phyloP scores from a whole-genome alignment of 208 protist genomes.

The Leishmania tarentolae region DNA sequence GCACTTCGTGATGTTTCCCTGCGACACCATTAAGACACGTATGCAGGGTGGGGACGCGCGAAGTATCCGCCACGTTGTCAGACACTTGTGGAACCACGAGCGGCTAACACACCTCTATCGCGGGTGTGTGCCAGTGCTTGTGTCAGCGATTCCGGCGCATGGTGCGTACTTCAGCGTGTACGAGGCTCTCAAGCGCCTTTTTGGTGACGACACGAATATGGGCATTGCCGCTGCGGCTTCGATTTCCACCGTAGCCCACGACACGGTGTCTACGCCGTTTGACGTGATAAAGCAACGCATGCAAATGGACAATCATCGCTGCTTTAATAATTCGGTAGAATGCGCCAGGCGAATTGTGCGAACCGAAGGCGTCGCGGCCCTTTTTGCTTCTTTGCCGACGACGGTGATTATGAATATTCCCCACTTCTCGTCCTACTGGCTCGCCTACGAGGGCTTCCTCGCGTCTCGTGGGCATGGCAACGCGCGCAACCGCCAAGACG shows the following conservation, averaged over 20 bases:
- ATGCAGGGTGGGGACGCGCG: slow-evolving; percentile 60
- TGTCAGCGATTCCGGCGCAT: slow-evolving; percentile 91
- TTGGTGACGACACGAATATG: slow-evolving; percentile 50
- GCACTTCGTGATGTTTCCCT: slow-evolving; percentile 94
- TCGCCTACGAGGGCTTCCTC: slow-evolving; percentile 87
- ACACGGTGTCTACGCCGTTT: slow-evolving; percentile 92
- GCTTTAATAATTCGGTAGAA: slow-evolving; percentile 53
- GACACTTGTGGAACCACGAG: slow-evolving; percentile 54
- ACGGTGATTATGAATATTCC: slow-evolving; percentile 94
- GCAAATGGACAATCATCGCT: slow-evolving; percentile 79
- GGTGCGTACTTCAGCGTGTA: slow-evolving; percentile 93
- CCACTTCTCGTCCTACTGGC: slow-evolving; percentile 91
- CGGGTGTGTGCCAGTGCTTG: slow-evolving; percentile 77
- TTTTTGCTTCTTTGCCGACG: slow-evolving; percentile 90
- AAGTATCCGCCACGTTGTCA: slow-evolving; percentile 36
- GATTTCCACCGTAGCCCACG: slow-evolving; percentile 85
- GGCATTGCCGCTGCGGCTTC: slow-evolving; percentile 55
- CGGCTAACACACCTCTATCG: slow-evolving; percentile 78
- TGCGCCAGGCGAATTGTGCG: slow-evolving; percentile 51
- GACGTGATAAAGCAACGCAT: slow-evolving; percentile 96
- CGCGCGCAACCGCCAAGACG: slow-evolving; percentile 41
- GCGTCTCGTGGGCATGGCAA: slow-evolving; percentile 36
- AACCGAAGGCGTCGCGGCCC: slow-evolving; percentile 60
- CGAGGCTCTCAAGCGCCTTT: slow-evolving; percentile 83
- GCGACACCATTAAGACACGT: slow-evolving; percentile 94